Conservation (phyloP, 208 protist species). For the Leishmania turanica region DNA sequence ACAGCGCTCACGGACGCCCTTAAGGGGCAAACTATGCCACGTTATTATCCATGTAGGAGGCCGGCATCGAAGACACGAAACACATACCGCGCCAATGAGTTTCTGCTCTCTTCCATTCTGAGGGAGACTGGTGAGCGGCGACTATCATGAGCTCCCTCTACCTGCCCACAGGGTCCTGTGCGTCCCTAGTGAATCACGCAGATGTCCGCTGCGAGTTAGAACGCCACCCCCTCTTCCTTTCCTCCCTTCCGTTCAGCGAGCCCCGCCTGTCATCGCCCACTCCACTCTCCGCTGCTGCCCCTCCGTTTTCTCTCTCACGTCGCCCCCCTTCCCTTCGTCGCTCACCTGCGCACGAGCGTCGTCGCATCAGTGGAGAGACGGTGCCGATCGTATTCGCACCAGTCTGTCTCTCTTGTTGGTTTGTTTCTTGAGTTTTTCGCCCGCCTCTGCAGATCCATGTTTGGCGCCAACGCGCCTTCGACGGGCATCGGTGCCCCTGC, state of each 20-base stretch:
- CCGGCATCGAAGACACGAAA: neutral
- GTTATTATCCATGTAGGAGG: neutral
- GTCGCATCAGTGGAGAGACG: neutral
- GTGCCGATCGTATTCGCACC: neutral
- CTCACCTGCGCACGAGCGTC: neutral
- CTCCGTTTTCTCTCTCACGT: neutral
- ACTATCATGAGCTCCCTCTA: neutral
- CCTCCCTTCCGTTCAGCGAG: neutral
- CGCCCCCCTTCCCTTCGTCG: neutral
- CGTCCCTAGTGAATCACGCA: neutral
- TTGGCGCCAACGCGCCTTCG: conserved; percentile 9
- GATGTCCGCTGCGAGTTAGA: neutral
- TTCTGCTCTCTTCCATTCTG: neutral
- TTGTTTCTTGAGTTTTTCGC: neutral
- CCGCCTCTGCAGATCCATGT: conserved; percentile 1
- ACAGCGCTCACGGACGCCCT: neutral
- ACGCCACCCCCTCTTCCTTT: neutral
- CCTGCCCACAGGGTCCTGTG: neutral
- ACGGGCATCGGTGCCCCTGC: conserved; percentile 1
- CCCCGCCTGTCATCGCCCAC: neutral
- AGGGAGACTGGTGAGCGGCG: neutral
- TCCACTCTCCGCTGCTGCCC: neutral
- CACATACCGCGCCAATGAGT: neutral
- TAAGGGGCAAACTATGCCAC: neutral
- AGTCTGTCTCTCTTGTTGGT: neutral